A percentile compares a stretch with the other conserved stretches of the same genome.
phyloP scores from a whole-genome alignment of 228 moss, liverwort and hornwort genomes.

The Sphagnum fallax region DNA sequence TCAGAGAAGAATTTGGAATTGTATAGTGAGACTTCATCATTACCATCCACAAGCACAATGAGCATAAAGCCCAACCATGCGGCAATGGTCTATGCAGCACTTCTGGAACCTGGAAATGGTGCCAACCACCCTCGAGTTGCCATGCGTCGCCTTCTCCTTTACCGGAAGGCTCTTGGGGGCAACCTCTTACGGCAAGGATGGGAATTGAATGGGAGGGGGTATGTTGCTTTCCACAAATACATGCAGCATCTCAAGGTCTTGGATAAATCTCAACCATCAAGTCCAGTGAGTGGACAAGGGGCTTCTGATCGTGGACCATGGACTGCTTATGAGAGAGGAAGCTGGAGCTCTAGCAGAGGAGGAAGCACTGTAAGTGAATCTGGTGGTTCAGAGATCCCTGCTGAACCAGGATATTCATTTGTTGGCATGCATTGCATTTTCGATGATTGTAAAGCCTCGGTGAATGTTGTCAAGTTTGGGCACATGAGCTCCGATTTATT shows the following conservation, averaged over 20 bases:
- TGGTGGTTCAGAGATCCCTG: conserved; percentile 35
- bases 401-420: conserved; percentile 89
- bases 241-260: conserved; percentile 69
- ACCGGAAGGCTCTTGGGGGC: conserved; percentile 62
- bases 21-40: no score
- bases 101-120: conserved; percentile 47
- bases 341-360: conserved; percentile 56
- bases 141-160: conserved; percentile 73
- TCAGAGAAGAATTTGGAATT: no score
- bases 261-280: conserved; percentile 70
- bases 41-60: neutral
- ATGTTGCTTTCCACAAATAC: conserved; percentile 81
- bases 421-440: conserved; percentile 98
- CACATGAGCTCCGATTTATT: conserved; percentile 87
- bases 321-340: conserved; percentile 43
- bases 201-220: conserved; percentile 86
- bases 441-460: conserved; percentile 94
- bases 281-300: conserved; percentile 75
- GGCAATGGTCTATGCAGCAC: conserved; percentile 30
- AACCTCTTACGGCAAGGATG: conserved; percentile 75
- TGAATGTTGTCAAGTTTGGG: conserved; percentile 91
- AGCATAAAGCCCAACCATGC: conserved; percentile 41
- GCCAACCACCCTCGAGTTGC: conserved; percentile 49
- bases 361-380: conserved; percentile 59
- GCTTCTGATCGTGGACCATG: conserved; percentile 39